Evolutionary conservation across 805 yeast genomes (phyloP), one percentile per base, ranked within the genome.

Genomic region (Cyberlindnera xishuangbannaensis): DNA sequence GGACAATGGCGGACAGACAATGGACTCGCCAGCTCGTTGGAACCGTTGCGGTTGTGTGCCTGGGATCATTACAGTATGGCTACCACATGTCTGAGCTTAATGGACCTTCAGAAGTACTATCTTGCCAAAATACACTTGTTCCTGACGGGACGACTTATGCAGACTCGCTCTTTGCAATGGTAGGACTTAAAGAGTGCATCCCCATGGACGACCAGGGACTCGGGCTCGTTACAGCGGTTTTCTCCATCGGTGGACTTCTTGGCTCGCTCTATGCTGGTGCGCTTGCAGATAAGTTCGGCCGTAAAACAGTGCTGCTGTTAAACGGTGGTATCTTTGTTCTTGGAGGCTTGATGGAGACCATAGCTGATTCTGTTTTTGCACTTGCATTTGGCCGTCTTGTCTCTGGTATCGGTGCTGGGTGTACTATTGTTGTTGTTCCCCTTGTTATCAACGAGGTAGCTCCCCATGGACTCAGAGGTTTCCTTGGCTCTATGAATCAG

Each of bases 41-140:
- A 8, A 58, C 76, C 3, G 72, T 74, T 2, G 51, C 68, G 1
- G 74, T 83, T 10, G 76, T 79, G 6, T 83, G 94, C 45, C 51
- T 86, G 16, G 87, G 88, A 2, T 75, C 95, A 2, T 64, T 88
- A 10, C 97, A 87, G 56, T 92, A 81, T 56, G 98, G 98, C 1
- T 86, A 83, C 56, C 97, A 92, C 55, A 79, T 90, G 81, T 81
- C 96, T 1, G 97, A 88, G 56, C 67, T 90, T 54, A 90, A 90
- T 59, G 95, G 96, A 6, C 96, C 97, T 0, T 83, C 82, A 37
- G 69, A 71, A 11, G 71, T 74, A 20, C 65, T 86, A 30, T 70
- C 83, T 9, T 85, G 95, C 51, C 56, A 55, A 15, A 50, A 47
- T 15, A 34, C 44, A 15, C 31, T 49, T 27, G 44, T 45, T 6